Conservation (phyloP, 352 stramenopile species). For the Phytopythium aichiense region DNA sequence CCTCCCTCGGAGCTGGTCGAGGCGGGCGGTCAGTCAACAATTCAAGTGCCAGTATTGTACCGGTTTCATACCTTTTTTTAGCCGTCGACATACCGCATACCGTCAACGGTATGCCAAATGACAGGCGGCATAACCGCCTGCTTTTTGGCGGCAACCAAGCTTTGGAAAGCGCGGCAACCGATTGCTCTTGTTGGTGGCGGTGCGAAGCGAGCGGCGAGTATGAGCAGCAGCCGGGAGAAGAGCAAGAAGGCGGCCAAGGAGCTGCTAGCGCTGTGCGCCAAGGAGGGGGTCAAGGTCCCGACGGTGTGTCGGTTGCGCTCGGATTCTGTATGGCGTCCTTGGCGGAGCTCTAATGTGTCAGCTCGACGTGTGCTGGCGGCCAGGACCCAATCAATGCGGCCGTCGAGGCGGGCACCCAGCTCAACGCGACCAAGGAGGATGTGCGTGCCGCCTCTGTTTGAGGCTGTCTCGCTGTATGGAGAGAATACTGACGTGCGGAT, state of each 20-base stretch:
- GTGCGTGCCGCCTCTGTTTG: constrained; percentile 18
- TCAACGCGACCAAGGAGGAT: constrained; percentile 78
- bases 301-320: constrained; percentile 32
- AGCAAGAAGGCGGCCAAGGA: constrained; percentile 55
- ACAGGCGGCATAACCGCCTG: not conserved
- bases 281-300: constrained; percentile 73
- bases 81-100: not conserved
- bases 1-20: too few relatives aligned
- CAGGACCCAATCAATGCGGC: constrained; percentile 77
- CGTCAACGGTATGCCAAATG: not conserved
- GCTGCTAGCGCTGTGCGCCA: constrained; percentile 72
- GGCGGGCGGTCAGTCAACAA: too few relatives aligned
- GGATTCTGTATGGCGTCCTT: not conserved
- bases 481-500: not conserved
- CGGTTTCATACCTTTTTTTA: too few relatives aligned
- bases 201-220: not conserved
- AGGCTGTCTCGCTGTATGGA: not conserved
- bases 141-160: not conserved
- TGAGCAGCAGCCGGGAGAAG: constrained; percentile 17
- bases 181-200: not conserved
- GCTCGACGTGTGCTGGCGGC: not conserved
- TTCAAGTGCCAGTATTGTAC: too few relatives aligned
- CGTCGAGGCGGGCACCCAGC: constrained; percentile 78
- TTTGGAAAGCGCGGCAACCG: not conserved
- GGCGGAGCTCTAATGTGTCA: not conserved